Evolutionary conservation across 139 green algal species (phyloP).

Genomic region (Picochlorum sp.): DNA sequence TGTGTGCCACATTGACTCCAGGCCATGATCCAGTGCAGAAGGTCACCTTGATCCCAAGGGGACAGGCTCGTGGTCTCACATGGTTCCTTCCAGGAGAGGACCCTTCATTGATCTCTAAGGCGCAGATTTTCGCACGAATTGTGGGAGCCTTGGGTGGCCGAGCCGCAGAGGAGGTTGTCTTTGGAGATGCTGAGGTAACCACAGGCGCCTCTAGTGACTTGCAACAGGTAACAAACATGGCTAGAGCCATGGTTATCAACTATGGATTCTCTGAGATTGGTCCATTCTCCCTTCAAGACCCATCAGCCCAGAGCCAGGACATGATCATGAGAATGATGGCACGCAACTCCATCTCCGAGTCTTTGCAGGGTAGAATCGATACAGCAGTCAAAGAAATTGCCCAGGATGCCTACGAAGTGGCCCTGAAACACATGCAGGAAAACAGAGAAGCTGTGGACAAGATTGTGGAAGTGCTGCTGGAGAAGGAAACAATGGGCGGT

Average conservation of each 20-base stretch:
- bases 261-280: slow-evolving; percentile 98
- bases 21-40: slow-evolving; percentile 99
- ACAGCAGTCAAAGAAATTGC: slow-evolving; percentile 77
- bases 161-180: slow-evolving; percentile 96
- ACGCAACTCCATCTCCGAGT: slow-evolving; percentile 92
- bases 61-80: slow-evolving; percentile 92
- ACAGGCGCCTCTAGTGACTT: slow-evolving; percentile 76
- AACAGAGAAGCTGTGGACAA: slow-evolving; percentile 90
- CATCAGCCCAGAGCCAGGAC: slow-evolving; percentile 63
- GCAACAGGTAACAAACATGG: slow-evolving; percentile 79
- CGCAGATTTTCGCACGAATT: slow-evolving; percentile 95
- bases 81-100: slow-evolving; percentile 98
- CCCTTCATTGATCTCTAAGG: slow-evolving; percentile 89
- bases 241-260: slow-evolving; percentile 94
- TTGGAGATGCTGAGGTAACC: slow-evolving; percentile 92
- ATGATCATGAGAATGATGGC: slow-evolving; percentile 99
- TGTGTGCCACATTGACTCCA: slow-evolving; percentile 90
- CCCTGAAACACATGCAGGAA: slow-evolving; percentile 71
- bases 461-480: slow-evolving; percentile 85
- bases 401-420: slow-evolving; percentile 59
- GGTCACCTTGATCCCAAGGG: slow-evolving; percentile 94
- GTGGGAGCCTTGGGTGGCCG: slow-evolving; percentile 92
- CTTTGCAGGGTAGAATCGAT: slow-evolving; percentile 90
- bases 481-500: slow-evolving; percentile 95
- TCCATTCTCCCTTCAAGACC: slow-evolving; percentile 90